Evolutionary conservation across 768 basidiomycete genomes (phyloP), one percentile per base, ranked within the genome.

Genomic region (Wakefieldia striispora): DNA sequence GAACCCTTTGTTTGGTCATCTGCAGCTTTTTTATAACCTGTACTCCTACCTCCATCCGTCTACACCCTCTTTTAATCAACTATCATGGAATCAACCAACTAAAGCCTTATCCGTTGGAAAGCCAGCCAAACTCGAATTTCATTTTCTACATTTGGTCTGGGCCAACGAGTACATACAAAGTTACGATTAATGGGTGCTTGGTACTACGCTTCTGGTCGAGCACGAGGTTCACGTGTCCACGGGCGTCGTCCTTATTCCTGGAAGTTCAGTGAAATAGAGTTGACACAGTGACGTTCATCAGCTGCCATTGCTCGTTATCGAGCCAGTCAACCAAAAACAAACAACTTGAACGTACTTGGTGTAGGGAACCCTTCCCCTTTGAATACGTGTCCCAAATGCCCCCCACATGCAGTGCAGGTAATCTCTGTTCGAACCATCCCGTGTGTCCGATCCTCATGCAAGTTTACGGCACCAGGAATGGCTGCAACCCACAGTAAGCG

Each of bases 381-480:
- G 80, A 97, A 97, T 35, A 97, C 89, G 64, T 97, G 94, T 4
- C 95, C 95, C 6, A 97, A 77, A 66, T 97, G 95, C 1, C 94
- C 92, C 9, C 91, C 92, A 61, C 94, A 95, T 2, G 91, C 88
- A 16, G 90, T 78, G 62, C 92, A 95, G 23, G 82, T 86, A 40
- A 97, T 95, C 72, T 97, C 94, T 16, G 73, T 92, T 42, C 94
- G 80, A 7, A 71, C 70, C 78, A 81, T 86, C 37, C 86, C 86
- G 49, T 78, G 68, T 0, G 83, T 69, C 14, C 50, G 69, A 66
- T 97, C 94, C 54, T 86, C 84, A 55, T 93, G 87, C 35, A 86
- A 75, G 50, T 62, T 78, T 26, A 97, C 89, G 20, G 94, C 91
- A 29, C 93, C 94, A 6, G 94, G 94, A 53, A 95, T 81, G 8